These are phyloP conservation scores for Cyberlindnera veronae DNA, from an alignment of 805 yeast genomes.

Conservation along the genomic window DNA sequence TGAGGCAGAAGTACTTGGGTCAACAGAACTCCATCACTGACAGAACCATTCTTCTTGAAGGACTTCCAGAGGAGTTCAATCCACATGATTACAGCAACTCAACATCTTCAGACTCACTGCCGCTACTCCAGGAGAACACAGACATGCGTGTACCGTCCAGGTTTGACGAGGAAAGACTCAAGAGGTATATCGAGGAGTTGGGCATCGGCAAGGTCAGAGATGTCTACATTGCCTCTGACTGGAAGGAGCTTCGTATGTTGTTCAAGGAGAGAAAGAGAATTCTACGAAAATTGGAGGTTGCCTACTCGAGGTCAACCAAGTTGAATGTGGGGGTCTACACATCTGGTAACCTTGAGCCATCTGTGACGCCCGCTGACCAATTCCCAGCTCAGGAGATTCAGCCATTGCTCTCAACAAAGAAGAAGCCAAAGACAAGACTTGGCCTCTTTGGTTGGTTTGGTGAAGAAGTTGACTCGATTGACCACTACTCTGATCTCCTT, in stretches of 20 bases:
- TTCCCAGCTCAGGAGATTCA: constrained; percentile 4
- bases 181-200: constrained; percentile 69
- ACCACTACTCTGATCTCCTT: constrained; percentile 63
- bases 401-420: constrained; percentile 1
- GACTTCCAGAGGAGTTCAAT: constrained; percentile 79
- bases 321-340: constrained; percentile 25
- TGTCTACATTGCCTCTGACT: constrained; percentile 78
- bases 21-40: constrained; percentile 87
- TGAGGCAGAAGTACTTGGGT: constrained; percentile 81
- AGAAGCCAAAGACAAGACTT: constrained; percentile 47
- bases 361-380: constrained; percentile 20
- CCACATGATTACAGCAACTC: constrained; percentile 23
- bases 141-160: constrained; percentile 1
- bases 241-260: constrained; percentile 66
- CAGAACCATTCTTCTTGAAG: constrained; percentile 81
- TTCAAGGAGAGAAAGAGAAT: constrained; percentile 54
- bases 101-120: constrained; percentile 11
- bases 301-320: constrained; percentile 27
- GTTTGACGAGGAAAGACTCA: constrained; percentile 57
- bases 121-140: constrained; percentile 2
- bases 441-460: constrained; percentile 54
- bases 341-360: constrained; percentile 26
- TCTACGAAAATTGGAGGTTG: constrained; percentile 59
- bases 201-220: constrained; percentile 79
- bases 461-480: constrained; percentile 74